These are phyloP conservation scores for Geranium incanum DNA, from an alignment of 441 rosid genomes.

Conservation along the genomic window DNA sequence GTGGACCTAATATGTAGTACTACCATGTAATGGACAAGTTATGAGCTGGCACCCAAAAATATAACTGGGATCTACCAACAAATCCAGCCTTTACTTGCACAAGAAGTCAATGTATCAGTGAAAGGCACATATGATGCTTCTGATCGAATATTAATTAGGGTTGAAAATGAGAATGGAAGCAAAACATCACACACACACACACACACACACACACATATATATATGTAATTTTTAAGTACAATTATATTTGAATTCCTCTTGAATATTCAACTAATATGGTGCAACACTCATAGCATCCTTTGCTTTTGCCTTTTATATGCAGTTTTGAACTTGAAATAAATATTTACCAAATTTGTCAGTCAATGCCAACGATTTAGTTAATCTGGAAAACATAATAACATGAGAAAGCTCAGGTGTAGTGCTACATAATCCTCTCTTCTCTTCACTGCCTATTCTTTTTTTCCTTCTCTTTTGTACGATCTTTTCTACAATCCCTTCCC, in stretches of 20 bases:
- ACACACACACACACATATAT: too few relatives aligned
- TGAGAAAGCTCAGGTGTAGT: background rate
- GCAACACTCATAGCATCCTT: background rate
- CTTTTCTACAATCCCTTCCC: too few relatives aligned
- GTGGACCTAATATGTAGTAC: background rate
- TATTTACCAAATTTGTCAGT: background rate
- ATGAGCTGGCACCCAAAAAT: background rate
- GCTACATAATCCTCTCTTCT: too few relatives aligned
- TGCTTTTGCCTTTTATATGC: background rate
- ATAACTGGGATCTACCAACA: background rate
- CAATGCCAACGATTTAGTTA: background rate
- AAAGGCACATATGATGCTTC: background rate
- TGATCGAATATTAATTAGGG: background rate
- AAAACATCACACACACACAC: background rate
- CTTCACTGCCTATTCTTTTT: too few relatives aligned
- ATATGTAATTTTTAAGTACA: background rate
- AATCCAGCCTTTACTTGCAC: background rate
- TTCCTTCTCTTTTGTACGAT: too few relatives aligned
- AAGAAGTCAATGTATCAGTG: background rate
- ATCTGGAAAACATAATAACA: slow-evolving; percentile 1
- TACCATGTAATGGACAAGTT: background rate
- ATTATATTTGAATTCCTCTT: background rate
- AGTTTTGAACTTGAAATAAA: background rate
- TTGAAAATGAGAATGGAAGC: background rate
- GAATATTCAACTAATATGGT: background rate